These are phyloP conservation scores for Tetragonia tetragonoides DNA, from an alignment of 148 eudicot species.

Conservation along the genomic window DNA sequence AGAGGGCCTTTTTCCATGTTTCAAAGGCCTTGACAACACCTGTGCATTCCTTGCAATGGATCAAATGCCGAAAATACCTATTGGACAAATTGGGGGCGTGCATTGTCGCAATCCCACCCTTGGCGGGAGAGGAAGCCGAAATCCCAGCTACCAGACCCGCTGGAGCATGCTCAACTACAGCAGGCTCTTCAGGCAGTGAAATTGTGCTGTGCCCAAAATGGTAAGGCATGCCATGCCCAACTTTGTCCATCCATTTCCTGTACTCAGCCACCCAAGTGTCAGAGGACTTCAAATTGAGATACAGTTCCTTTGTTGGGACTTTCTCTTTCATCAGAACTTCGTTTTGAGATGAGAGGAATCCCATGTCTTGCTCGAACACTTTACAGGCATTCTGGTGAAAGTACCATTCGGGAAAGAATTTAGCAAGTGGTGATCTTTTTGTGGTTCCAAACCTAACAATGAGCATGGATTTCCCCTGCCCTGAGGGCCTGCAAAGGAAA, in stretches of 20 bases:
- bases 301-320: conserved; percentile 73
- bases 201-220: conserved; percentile 83
- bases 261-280: conserved; percentile 97
- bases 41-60: conserved; percentile 86
- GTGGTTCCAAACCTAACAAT: conserved; percentile 87
- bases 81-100: conserved; percentile 77
- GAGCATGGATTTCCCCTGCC: conserved; percentile 94
- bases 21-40: conserved; percentile 53
- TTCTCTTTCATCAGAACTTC: conserved; percentile 72
- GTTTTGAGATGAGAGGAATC: conserved; percentile 91
- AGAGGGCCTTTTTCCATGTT: conserved; percentile 63
- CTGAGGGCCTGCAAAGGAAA: conserved; percentile 83
- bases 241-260: conserved; percentile 99
- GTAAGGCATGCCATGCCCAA: conserved; percentile 99
- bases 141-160: conserved; percentile 79
- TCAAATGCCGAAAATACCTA: conserved; percentile 77
- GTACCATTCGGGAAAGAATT: conserved; percentile 78
- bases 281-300: conserved; percentile 72
- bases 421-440: conserved; percentile 47
- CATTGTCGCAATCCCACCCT: conserved; percentile 75
- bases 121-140: conserved; percentile 84
- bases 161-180: conserved; percentile 94
- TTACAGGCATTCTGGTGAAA: conserved; percentile 90
- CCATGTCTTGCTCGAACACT: conserved; percentile 99
- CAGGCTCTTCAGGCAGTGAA: conserved; percentile 60